Evolutionary conservation across 2,329 filamentous ascomycete species (phyloP), one percentile per base, ranked within the genome.

Genomic region (Stachybotrys chlorohalonatus): DNA sequence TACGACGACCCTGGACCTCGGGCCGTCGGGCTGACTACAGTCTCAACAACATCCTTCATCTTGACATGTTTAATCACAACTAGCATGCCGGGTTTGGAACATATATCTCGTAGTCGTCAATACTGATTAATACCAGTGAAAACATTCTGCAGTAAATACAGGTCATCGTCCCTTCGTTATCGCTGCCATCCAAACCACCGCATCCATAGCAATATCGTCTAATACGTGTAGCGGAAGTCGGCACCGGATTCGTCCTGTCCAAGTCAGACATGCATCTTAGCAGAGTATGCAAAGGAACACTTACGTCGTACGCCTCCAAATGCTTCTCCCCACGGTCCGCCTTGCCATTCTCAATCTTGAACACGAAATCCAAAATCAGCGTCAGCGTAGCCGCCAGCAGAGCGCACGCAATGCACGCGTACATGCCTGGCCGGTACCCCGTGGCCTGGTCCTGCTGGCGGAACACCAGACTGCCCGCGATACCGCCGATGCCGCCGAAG

Each of bases 401-500:
- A 30, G 70, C 72, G 59, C 73, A 78, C 1, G 79, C 73, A 48
- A 83, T 78, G 65, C 79, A 81, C 6, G 79, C 74, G 54, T 75
- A 83, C 60, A 83, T 68, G 30, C 80, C 80, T 0, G 80, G 80
- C 62, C 67, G 73, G 66, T 85, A 85, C 4, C 68, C 68, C 1
- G 79, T 78, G 8, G 66, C 62, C 57, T 64, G 63, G 63, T 85
- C 82, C 68, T 83, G 64, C 53, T 71, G 64, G 61, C 84, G 78
- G 71, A 93, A 94, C 11, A 93, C 84, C 55, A 90, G 74, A 60
- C 81, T 83, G 31, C 88, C 88, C 1, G 82, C 81, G 58, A 94
- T 94, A 39, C 90, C 89, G 45, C 90, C 90, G 31, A 95, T 75
- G 2, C 87, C 89, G 7, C 89, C 89, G 52, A 88, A 83, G 1